Percentiles rank a stretch among this genome's conserved stretches.
These are phyloP conservation scores for Blastobotrys attinorum DNA, from an alignment of 805 yeast genomes.

Conservation along the genomic window DNA sequence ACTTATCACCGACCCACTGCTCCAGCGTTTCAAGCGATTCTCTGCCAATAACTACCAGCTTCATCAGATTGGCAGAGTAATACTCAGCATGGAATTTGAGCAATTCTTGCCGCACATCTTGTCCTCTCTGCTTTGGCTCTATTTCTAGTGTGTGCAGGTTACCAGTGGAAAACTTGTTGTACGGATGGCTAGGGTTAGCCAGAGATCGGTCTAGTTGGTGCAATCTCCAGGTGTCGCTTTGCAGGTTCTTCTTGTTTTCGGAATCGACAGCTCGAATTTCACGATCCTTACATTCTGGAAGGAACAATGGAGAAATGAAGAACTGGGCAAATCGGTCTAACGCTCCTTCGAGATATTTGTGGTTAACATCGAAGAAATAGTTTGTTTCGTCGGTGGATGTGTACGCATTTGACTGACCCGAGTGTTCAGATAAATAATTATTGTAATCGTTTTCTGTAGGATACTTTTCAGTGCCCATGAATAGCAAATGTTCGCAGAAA, in stretches of 20 bases:
- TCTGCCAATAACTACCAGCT: constrained; percentile 73
- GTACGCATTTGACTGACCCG: constrained; percentile 88
- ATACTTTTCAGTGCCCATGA: constrained; percentile 73
- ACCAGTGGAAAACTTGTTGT: constrained; percentile 85
- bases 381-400: constrained; percentile 86
- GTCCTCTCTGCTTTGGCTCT: constrained; percentile 49
- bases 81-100: constrained; percentile 61
- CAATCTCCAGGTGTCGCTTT: constrained; percentile 81
- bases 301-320: constrained; percentile 77
- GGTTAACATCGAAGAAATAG: constrained; percentile 78
- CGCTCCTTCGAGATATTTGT: constrained; percentile 75
- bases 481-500: constrained; percentile 75
- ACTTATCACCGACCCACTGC: constrained; percentile 58
- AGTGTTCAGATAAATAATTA: constrained; percentile 69
- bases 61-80: constrained; percentile 87
- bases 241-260: constrained; percentile 90
- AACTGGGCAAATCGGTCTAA: constrained; percentile 90
- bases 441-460: constrained; percentile 70
- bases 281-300: constrained; percentile 68
- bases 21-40: constrained; percentile 69
- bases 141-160: constrained; percentile 66
- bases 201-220: constrained; percentile 74
- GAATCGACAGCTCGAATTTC: constrained; percentile 94
- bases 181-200: constrained; percentile 73
- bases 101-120: constrained; percentile 75